These are phyloP conservation scores for Chalciporus pseudorubinellus DNA, from an alignment of 768 basidiomycete species.

Conservation along the genomic window DNA sequence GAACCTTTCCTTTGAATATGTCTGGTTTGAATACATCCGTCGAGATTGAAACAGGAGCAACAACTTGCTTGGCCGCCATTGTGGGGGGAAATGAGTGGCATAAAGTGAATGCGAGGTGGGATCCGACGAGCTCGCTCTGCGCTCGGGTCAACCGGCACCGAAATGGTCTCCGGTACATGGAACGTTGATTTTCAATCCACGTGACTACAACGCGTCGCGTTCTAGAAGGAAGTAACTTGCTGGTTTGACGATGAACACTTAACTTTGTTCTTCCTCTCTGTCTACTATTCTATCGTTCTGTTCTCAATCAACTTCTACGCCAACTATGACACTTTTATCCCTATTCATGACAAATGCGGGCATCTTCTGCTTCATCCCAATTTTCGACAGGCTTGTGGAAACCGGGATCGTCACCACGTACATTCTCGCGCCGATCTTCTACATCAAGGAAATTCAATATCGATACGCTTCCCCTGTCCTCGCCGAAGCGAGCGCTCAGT, in stretches of 20 bases:
- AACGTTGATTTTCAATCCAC: constrained; percentile 22
- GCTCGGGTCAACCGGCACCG: background rate
- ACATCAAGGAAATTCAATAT: background rate
- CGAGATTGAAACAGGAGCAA: constrained; percentile 51
- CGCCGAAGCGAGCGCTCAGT: background rate
- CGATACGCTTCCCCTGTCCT: background rate
- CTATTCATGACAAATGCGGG: constrained; percentile 23
- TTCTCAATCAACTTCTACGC: background rate
- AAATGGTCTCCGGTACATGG: background rate
- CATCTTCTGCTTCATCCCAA: constrained; percentile 26
- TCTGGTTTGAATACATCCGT: constrained; percentile 68
- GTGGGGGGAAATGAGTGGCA: background rate
- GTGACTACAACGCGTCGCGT: constrained; percentile 16
- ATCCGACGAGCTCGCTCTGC: background rate
- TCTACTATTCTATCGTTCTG: background rate
- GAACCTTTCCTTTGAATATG: constrained; percentile 87
- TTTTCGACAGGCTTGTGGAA: constrained; percentile 23
- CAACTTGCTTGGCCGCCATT: constrained; percentile 41
- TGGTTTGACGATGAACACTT: too few relatives aligned
- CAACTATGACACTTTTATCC: constrained; percentile 21
- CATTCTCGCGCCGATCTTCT: background rate
- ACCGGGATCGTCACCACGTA: constrained; percentile 17
- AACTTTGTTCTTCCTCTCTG: background rate
- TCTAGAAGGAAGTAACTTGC: too few relatives aligned
- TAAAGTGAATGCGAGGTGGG: background rate